Conservation (phyloP, 2,329 filamentous ascomycete genomes). For the Colletotrichum acutatum region DNA sequence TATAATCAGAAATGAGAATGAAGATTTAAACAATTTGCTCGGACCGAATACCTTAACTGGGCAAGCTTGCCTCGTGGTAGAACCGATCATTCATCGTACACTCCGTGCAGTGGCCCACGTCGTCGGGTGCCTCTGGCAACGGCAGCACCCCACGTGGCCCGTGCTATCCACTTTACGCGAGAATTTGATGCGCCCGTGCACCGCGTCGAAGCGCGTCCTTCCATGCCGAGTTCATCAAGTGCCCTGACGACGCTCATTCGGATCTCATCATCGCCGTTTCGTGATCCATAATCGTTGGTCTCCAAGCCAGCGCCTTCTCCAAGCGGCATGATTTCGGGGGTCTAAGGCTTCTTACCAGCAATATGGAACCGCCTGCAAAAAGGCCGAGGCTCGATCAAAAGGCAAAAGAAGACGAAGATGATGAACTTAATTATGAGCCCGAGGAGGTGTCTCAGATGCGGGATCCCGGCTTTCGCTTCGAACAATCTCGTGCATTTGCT, state of each 20-base stretch:
- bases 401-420: conserved; percentile 53
- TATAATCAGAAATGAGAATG: too few species aligned
- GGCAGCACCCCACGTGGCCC: conserved; percentile 2
- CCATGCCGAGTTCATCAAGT: background rate
- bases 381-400: conserved; percentile 58
- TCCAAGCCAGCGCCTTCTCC: background rate
- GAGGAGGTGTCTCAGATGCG: conserved; percentile 59
- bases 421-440: conserved; percentile 60
- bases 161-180: conserved; percentile 31
- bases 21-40: background rate
- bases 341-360: background rate
- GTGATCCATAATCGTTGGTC: background rate
- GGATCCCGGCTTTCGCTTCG: conserved; percentile 67
- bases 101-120: background rate
- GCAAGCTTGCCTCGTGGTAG: background rate
- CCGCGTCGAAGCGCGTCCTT: conserved; percentile 16
- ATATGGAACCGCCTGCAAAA: conserved; percentile 71
- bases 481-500: conserved; percentile 72
- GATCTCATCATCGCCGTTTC: background rate
- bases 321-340: background rate
- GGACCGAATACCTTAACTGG: background rate
- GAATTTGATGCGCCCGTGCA: background rate
- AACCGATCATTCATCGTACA: background rate
- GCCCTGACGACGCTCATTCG: background rate
- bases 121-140: conserved; percentile 14